Evolutionary conservation across 805 yeast species (phyloP).

Genomic region (Monosporozyma yasuniensis): DNA sequence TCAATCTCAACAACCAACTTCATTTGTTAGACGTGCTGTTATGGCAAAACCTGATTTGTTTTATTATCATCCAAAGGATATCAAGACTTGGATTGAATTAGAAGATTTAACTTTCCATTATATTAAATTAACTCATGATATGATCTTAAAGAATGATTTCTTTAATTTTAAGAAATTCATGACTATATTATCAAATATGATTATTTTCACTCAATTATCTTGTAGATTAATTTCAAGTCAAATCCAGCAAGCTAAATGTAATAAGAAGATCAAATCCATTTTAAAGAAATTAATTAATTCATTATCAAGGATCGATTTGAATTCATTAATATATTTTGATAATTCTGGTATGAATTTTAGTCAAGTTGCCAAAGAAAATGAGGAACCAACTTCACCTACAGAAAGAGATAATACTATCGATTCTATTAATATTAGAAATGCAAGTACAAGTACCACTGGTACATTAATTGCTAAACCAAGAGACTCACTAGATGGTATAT

Average conservation of each 20-base stretch:
- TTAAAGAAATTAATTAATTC: conserved; percentile 46
- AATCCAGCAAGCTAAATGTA: conserved; percentile 38
- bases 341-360: not conserved
- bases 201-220: conserved; percentile 45
- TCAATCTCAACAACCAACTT: conserved; percentile 1
- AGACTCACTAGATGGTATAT: conserved; percentile 1
- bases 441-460: conserved; percentile 16
- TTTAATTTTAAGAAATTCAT: conserved; percentile 46
- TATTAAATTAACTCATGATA: conserved; percentile 40
- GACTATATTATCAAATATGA: conserved; percentile 43
- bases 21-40: conserved; percentile 18
- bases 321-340: conserved; percentile 49
- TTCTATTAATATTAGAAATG: conserved; percentile 5
- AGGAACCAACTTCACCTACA: not conserved
- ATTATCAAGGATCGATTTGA: conserved; percentile 54
- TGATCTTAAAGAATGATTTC: conserved; percentile 43
- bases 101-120: conserved; percentile 40
- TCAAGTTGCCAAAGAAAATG: not conserved
- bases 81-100: conserved; percentile 51
- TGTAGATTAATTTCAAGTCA: conserved; percentile 47
- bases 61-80: conserved; percentile 51
- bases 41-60: conserved; percentile 36
- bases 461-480: conserved; percentile 5
- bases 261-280: conserved; percentile 39
- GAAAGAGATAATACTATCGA: not conserved